These are phyloP conservation scores for Mucor ambiguus DNA, from an alignment of 371 early-diverging fungal genomes.

Conservation along the genomic window DNA sequence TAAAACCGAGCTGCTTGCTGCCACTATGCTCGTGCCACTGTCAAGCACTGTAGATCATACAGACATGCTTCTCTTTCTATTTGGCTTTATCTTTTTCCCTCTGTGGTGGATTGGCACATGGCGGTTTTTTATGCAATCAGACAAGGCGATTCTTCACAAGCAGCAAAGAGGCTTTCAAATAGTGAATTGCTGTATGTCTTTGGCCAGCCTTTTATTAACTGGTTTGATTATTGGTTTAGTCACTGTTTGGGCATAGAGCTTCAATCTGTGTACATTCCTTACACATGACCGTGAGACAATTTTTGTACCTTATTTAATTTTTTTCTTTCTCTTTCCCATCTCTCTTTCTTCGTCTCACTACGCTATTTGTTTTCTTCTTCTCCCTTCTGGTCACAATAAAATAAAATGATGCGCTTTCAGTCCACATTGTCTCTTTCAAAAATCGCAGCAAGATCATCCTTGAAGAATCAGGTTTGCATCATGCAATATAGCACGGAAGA, in stretches of 20 bases:
- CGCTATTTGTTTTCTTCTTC: background rate
- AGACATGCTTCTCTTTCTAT: conserved; percentile 23
- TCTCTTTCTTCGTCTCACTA: background rate
- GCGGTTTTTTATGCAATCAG: conserved; percentile 10
- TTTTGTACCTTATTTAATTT: background rate
- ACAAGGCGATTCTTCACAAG: background rate
- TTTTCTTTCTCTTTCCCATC: background rate
- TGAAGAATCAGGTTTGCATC: conserved; percentile 1
- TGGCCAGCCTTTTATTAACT: conserved; percentile 18
- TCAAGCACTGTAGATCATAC: background rate
- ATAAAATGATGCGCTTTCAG: conserved; percentile 1
- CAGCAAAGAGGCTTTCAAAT: conserved; percentile 14
- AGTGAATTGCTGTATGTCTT: conserved; percentile 17
- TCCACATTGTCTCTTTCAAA: conserved; percentile 1
- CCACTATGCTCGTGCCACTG: background rate
- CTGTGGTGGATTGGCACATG: conserved; percentile 30
- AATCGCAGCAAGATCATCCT: background rate
- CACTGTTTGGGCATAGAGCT: conserved; percentile 8
- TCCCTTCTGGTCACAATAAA: background rate
- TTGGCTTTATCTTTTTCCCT: conserved; percentile 32
- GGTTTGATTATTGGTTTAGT: conserved; percentile 22
- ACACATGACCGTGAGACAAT: conserved; percentile 28
- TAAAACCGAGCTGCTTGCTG: background rate
- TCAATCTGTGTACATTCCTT: background rate
- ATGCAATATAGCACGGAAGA: background rate